Evolutionary conservation across 331 rosid species (phyloP).

Genomic region (Phaseolus coccineus): DNA sequence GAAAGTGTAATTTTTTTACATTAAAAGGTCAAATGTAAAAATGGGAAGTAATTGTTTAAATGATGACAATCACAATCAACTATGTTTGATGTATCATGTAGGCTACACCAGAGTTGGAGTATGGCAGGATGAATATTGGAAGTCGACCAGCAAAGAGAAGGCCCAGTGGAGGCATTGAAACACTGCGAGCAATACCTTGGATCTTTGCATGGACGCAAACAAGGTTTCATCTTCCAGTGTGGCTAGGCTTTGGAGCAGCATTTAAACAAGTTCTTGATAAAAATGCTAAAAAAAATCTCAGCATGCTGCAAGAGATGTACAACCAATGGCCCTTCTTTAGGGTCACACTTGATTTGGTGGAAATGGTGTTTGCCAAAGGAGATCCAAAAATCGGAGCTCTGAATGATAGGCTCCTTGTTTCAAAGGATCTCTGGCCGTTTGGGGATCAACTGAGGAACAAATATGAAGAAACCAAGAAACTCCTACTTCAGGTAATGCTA

Average conservation of each 20-base stretch:
- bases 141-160: conserved; percentile 95
- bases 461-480: conserved; percentile 83
- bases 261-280: conserved; percentile 70
- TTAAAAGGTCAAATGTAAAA: too few species aligned
- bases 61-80: not conserved
- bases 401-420: conserved; percentile 89
- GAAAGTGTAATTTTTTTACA: not conserved
- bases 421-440: conserved; percentile 81
- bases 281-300: conserved; percentile 78
- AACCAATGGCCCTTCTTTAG: conserved; percentile 98
- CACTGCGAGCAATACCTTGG: conserved; percentile 99
- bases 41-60: too few species aligned
- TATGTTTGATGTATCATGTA: conserved; percentile 50
- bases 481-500: conserved; percentile 75
- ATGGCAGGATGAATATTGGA: conserved; percentile 98
- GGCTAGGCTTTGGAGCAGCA: conserved; percentile 95
- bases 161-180: conserved; percentile 99
- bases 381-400: conserved; percentile 86
- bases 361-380: conserved; percentile 99
- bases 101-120: conserved; percentile 99
- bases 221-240: conserved; percentile 98
- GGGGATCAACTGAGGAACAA: conserved; percentile 76
- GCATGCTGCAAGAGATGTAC: conserved; percentile 90
- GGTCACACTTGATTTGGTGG: conserved; percentile 95
- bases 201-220: conserved; percentile 99